Percentiles rank a stretch among this genome's conserved stretches.
Conservation (phyloP, 805 yeast species). For the Brettanomyces sp. region DNA sequence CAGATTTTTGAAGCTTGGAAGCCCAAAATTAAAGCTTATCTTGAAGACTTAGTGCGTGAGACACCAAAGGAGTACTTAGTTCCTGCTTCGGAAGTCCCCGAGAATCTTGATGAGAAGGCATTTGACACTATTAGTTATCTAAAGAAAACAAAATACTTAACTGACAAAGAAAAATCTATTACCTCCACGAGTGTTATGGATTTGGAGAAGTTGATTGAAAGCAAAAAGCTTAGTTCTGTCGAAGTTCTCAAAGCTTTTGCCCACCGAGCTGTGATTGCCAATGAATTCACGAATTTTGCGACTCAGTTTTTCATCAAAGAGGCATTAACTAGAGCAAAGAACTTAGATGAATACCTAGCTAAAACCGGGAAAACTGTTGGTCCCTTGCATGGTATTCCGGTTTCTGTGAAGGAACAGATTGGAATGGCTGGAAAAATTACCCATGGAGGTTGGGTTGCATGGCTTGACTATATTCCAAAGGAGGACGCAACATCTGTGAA, state of each 20-base stretch:
- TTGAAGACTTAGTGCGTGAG: slow-evolving; percentile 19
- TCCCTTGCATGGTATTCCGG: slow-evolving; percentile 62
- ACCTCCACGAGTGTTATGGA: slow-evolving; percentile 34
- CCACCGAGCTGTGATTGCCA: slow-evolving; percentile 55
- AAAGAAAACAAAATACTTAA: slow-evolving; percentile 22
- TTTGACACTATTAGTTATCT: slow-evolving; percentile 30
- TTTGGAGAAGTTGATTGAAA: slow-evolving; percentile 34
- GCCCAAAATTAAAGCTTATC: slow-evolving; percentile 38
- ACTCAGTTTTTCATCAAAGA: slow-evolving; percentile 50
- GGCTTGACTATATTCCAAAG: slow-evolving; percentile 36
- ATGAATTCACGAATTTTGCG: slow-evolving; percentile 49
- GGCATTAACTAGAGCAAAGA: slow-evolving; percentile 48
- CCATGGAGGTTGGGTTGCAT: slow-evolving; percentile 50
- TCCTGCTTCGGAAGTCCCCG: slow-evolving; percentile 25
- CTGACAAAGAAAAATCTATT: slow-evolving; percentile 31
- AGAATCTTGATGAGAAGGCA: slow-evolving; percentile 23
- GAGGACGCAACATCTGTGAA: slow-evolving; percentile 40
- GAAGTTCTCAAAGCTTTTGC: slow-evolving; percentile 54
- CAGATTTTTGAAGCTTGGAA: slow-evolving; percentile 34
- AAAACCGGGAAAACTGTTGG: slow-evolving; percentile 48
- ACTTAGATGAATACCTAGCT: slow-evolving; percentile 42
- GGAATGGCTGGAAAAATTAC: slow-evolving; percentile 44
- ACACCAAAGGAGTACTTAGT: slow-evolving; percentile 21
- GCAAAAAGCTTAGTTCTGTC: slow-evolving; percentile 38
- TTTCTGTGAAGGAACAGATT: slow-evolving; percentile 61